A percentile compares a stretch with the other conserved stretches of the same genome.
phyloP scores from a whole-genome alignment of 306 rosid genomes.

The Dicorynia guianensis region DNA sequence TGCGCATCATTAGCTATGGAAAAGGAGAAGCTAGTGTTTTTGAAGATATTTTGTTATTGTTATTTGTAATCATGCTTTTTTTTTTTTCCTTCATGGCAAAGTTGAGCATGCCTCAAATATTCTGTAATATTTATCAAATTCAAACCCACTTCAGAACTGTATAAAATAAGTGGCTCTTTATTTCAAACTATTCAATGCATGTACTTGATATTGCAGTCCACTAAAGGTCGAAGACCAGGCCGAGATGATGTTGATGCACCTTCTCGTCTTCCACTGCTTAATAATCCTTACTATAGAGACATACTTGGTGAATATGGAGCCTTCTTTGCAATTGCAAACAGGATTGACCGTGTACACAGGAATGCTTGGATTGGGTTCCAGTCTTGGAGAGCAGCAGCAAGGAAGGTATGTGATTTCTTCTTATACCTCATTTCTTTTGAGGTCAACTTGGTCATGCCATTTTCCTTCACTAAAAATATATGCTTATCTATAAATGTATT shows the following conservation, averaged over 20 bases:
- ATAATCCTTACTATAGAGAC: slow-evolving; percentile 60
- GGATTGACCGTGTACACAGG: slow-evolving; percentile 65
- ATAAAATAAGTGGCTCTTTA: slow-evolving; percentile 6
- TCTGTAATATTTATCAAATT: slow-evolving; percentile 12
- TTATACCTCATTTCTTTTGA: background rate
- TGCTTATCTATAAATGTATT: background rate
- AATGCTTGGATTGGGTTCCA: slow-evolving; percentile 77
- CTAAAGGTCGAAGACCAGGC: slow-evolving; percentile 61
- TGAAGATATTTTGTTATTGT: background rate
- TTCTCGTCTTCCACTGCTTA: slow-evolving; percentile 67
- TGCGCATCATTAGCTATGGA: no score
- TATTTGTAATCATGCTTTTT: background rate
- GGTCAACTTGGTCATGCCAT: background rate
- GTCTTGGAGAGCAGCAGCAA: slow-evolving; percentile 72
- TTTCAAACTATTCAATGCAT: slow-evolving; percentile 24
- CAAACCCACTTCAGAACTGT: slow-evolving; percentile 4
- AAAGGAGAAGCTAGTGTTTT: no score
- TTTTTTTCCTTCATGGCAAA: background rate
- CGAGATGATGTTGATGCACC: slow-evolving; percentile 67
- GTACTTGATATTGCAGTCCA: slow-evolving; percentile 53
- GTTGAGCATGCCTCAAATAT: background rate
- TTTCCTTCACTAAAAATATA: background rate
- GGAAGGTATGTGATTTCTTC: slow-evolving; percentile 35
- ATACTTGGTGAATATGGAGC: slow-evolving; percentile 69
- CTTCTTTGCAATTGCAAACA: slow-evolving; percentile 65